A percentile compares a stretch with the other conserved stretches of the same genome.
Evolutionary conservation across 768 basidiomycete genomes (phyloP).

Genomic region (Strobilomyces dryophilus): DNA sequence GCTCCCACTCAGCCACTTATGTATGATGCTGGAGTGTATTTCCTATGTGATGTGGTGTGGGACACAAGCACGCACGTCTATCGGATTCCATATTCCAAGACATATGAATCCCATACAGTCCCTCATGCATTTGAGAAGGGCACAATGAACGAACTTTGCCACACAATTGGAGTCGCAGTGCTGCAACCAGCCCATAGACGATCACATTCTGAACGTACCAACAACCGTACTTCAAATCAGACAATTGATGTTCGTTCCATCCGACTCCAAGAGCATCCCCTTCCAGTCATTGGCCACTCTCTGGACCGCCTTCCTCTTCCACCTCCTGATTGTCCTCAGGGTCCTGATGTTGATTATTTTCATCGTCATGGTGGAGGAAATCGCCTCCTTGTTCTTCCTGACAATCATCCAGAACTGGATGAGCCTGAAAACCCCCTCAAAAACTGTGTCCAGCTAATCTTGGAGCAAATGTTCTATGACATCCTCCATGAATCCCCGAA

Average conservation of each 20-base stretch:
- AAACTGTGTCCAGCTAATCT: not conserved
- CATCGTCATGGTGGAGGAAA: not conserved
- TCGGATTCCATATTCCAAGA: not conserved
- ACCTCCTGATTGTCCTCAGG: not conserved
- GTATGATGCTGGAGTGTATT: slow-evolving; percentile 6
- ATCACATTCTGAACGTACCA: not conserved
- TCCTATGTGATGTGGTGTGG: not conserved
- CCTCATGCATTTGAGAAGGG: not conserved
- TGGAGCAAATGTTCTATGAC: not conserved
- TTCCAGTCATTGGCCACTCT: not conserved
- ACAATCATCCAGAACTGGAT: not conserved
- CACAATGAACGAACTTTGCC: not conserved
- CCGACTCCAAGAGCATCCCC: not conserved
- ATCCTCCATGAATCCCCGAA: not conserved
- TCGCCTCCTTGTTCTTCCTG: not conserved
- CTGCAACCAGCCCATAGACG: not conserved
- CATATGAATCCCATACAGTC: not conserved
- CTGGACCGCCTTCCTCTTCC: not conserved
- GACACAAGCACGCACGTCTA: not conserved
- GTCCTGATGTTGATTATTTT: slow-evolving; percentile 6
- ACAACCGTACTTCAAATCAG: not conserved
- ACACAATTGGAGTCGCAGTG: not conserved
- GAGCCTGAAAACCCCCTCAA: not conserved
- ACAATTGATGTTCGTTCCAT: not conserved
- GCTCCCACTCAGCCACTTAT: not conserved